These are phyloP conservation scores for Phaeosphaeria sp. DNA, from an alignment of 2,329 filamentous ascomycete genomes.

Conservation along the genomic window DNA sequence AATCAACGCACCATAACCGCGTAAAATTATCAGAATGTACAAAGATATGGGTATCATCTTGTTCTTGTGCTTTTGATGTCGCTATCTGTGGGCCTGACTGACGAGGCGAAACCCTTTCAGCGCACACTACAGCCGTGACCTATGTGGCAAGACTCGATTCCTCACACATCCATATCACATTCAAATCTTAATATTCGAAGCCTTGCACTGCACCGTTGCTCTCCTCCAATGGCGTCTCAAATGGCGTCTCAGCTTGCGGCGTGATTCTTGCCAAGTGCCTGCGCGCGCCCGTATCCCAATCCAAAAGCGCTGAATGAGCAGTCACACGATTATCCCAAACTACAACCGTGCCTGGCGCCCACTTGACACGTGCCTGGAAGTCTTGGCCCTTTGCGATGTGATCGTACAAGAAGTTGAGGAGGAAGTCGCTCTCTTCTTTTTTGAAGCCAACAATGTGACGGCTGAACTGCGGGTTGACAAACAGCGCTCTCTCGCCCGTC, in stretches of 20 bases:
- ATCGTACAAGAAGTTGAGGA: slow-evolving; percentile 79
- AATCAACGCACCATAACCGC: too few species aligned
- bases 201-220: slow-evolving; percentile 12
- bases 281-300: slow-evolving; percentile 81
- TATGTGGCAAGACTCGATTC: too few species aligned
- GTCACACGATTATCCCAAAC: slow-evolving; percentile 88
- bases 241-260: slow-evolving; percentile 79
- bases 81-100: too few species aligned
- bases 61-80: too few species aligned
- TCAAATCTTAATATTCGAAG: slow-evolving; percentile 34
- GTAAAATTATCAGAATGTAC: too few species aligned
- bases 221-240: slow-evolving; percentile 64
- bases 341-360: slow-evolving; percentile 80
- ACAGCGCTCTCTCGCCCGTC: slow-evolving; percentile 84
- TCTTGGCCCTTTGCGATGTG: slow-evolving; percentile 76
- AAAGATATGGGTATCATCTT: too few species aligned
- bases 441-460: slow-evolving; percentile 82
- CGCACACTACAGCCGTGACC: too few species aligned
- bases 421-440: slow-evolving; percentile 81
- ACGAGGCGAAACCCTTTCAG: too few species aligned
- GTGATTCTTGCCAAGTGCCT: slow-evolving; percentile 83
- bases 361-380: slow-evolving; percentile 76
- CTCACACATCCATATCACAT: too few species aligned
- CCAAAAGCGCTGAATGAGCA: slow-evolving; percentile 77
- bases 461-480: slow-evolving; percentile 84